phyloP scores from a whole-genome alignment of 2,329 filamentous ascomycete genomes.

The Penicillium sp. region DNA sequence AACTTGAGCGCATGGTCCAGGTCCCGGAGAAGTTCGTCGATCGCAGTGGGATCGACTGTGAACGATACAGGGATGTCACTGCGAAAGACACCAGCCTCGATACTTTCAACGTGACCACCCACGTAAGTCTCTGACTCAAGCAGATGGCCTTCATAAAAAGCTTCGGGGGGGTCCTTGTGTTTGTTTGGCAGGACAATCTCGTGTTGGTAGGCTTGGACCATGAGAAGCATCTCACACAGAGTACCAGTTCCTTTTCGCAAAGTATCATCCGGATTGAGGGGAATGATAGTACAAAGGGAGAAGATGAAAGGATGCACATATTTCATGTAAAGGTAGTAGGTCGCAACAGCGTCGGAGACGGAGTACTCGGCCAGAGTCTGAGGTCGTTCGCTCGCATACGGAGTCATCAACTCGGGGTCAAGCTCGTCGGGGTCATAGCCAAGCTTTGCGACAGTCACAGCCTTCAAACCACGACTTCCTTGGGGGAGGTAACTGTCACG shows the following conservation, averaged over 20 bases:
- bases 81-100: conserved; percentile 94
- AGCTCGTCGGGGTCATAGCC: conserved; percentile 98
- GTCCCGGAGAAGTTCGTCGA: conserved; percentile 83
- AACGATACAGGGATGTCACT: conserved; percentile 96
- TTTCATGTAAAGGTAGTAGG: conserved; percentile 99
- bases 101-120: conserved; percentile 97
- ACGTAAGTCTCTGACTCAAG: conserved; percentile 98
- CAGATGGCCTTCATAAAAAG: conserved; percentile 95
- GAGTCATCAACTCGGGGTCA: conserved; percentile 96
- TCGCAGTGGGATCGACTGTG: conserved; percentile 77
- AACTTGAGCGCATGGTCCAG: conserved; percentile 87
- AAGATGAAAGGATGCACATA: conserved; percentile 99
- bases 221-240: conserved; percentile 98
- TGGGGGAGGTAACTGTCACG: conserved; percentile 97
- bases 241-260: conserved; percentile 95
- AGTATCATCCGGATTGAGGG: conserved; percentile 86
- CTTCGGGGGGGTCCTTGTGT: conserved; percentile 82
- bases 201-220: conserved; percentile 95
- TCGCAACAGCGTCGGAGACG: conserved; percentile 96
- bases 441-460: conserved; percentile 94
- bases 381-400: conserved; percentile 78
- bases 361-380: conserved; percentile 97
- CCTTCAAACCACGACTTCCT: conserved; percentile 93
- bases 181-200: conserved; percentile 95
- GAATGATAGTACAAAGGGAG: conserved; percentile 94